Base-by-base conservation (phyloP, 192 early-diverging fungal genomes). In the Coemansia sp. region DNA sequence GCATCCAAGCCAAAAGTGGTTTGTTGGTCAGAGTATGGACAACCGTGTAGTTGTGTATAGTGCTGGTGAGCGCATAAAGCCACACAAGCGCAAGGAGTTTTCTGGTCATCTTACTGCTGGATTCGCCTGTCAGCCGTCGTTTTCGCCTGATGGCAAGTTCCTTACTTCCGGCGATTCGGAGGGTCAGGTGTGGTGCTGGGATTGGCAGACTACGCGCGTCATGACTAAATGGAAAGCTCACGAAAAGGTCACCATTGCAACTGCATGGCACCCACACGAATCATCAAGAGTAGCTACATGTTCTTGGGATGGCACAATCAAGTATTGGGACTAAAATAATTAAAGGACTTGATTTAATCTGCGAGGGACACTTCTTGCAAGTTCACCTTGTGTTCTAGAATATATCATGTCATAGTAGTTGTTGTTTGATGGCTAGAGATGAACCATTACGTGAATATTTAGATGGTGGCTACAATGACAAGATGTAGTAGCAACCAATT, bases 241-340 rank as follows among this genome's bases (percentile, higher is more conserved):
- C 75, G 89, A 94, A 64, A 87, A 89, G 65, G 96, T 98, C 6
- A 87, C 97, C 17, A 97, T 96, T 64, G 88, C 89, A 47, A 89
- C 88, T 23, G 92, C 90, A n/a, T 99, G 98, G 98, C 92, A 98
- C 78, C 98, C 98, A 33, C 93, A 95, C 70, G 96, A 98, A 69
- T 87, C 92, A 0, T 92, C 90, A 0, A 91, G 95, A 52, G 89
- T 99, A 4, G 95, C 91, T 2, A 98, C 98, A 11, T 95, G 94
- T 73, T 90, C 89, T 21, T 98, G 96, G 96, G 98, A 99, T 71
- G 95, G 94, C 14, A 90, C 87, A 8, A 96, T 99, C 79, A 98
- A 97, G 85, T 90, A 90, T 32, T 93, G 92, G 92, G 89, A 87
- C 43, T 90, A 81, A 66, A 13, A 6, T 8, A 10, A 50, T 19